Evolutionary conservation across 805 yeast species (phyloP).

Genomic region (Candida pseudoglaebosa): DNA sequence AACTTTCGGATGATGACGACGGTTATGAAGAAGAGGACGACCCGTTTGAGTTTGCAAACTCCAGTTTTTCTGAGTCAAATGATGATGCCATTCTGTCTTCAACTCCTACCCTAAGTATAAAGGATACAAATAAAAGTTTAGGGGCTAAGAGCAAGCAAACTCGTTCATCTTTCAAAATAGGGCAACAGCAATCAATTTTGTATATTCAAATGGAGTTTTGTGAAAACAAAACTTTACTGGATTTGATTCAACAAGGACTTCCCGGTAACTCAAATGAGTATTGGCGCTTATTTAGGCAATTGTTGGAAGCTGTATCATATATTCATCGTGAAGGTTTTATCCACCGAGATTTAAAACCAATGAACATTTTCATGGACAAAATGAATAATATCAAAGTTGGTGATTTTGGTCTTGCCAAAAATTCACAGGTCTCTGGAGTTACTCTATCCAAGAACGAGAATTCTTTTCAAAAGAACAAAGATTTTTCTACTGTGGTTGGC

Average conservation of each 20-base stretch:
- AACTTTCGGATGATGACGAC: conserved; percentile 27
- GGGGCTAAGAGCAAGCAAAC: background rate
- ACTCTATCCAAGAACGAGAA: conserved; percentile 38
- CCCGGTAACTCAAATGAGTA: conserved; percentile 71
- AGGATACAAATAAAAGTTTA: background rate
- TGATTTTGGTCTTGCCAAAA: conserved; percentile 95
- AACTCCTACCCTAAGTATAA: background rate
- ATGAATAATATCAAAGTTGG: conserved; percentile 88
- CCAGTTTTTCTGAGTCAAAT: conserved; percentile 12
- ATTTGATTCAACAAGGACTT: conserved; percentile 71
- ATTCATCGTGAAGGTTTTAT: conserved; percentile 93
- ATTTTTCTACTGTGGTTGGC: conserved; percentile 89
- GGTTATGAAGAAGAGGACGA: conserved; percentile 16
- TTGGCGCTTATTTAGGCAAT: conserved; percentile 86
- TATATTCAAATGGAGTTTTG: conserved; percentile 99
- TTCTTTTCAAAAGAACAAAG: conserved; percentile 45
- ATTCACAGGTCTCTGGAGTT: conserved; percentile 53
- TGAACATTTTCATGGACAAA: conserved; percentile 91
- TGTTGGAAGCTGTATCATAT: conserved; percentile 83
- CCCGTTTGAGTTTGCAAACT: conserved; percentile 30
- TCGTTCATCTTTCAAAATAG: background rate
- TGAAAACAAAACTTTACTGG: conserved; percentile 85
- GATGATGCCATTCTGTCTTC: background rate
- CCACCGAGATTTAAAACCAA: conserved; percentile 93
- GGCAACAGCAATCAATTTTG: conserved; percentile 51